Evolutionary conservation across 148 eudicot genomes (phyloP).

Genomic region (Chenopodium quinoa): DNA sequence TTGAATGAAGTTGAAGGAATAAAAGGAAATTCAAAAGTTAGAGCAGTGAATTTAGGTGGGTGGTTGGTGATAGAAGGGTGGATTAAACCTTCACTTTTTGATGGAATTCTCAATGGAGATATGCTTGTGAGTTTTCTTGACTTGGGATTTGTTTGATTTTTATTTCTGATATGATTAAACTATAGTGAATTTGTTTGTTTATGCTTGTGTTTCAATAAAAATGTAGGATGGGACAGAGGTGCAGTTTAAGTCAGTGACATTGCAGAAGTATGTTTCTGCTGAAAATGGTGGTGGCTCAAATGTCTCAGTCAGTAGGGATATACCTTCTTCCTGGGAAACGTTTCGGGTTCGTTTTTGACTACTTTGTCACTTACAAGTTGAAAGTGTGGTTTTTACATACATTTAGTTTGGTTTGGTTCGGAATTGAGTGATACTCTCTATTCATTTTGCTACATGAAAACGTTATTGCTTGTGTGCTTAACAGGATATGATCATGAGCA

Average conservation of each 20-base stretch:
- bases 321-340: constrained; percentile 70
- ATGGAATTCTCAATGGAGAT: constrained; percentile 62
- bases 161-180: not conserved
- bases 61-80: constrained; percentile 91
- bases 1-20: constrained; percentile 59
- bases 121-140: constrained; percentile 57
- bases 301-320: constrained; percentile 50
- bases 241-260: constrained; percentile 63
- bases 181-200: not conserved
- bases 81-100: constrained; percentile 81
- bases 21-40: constrained; percentile 59
- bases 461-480: not conserved
- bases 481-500: not conserved
- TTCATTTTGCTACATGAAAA: not conserved
- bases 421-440: not conserved
- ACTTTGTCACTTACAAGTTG: not conserved
- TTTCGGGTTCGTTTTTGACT: constrained; percentile 48
- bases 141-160: not conserved
- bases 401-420: not conserved
- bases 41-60: constrained; percentile 90
- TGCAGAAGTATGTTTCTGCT: constrained; percentile 60
- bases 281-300: constrained; percentile 68
- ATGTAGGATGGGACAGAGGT: constrained; percentile 76
- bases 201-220: not conserved
- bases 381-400: not conserved